Evolutionary conservation across 2,329 filamentous ascomycete species (phyloP), one percentile per base, ranked within the genome.

Genomic region (Sarocladiaceae sp.): DNA sequence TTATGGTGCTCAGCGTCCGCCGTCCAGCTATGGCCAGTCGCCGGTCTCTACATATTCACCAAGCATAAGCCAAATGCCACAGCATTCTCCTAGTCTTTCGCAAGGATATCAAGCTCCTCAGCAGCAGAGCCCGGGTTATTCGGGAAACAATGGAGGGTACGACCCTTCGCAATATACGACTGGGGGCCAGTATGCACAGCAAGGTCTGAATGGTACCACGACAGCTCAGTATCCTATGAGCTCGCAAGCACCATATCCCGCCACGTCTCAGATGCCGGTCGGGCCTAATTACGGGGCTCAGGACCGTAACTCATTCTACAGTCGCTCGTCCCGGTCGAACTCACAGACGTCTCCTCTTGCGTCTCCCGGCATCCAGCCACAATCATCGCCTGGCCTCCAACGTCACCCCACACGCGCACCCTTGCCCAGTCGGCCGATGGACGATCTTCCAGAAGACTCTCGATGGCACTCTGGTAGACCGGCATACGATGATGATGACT

Each of bases 361-460:
- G 6, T 77, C 77, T 1, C 72, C 77, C 3, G 70, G 69, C 2
- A 56, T 62, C 15, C 71, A 68, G 40, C 58, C 69, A 23, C 72
- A 75, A 44, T 61, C 71, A 22, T 71, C 74, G 5, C 67, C 73
- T 2, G 71, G 76, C n/a, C 62, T 82, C 11, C 72, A 75, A 54
- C 73, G 80, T 50, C 78, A 83, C 53, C 81, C 82, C 1, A 84
- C 82, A 15, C 77, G 83, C 64, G 75, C 82, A 52, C 76, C 82
- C 37, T 66, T 84, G 44, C 78, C 80, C n/a, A 81, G 69, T 53
- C 73, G 77, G 42, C 80, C 74, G 40, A 69, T 73, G 57, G 74
- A 75, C 10, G 67, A 71, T 44, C 55, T 73, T 33, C 65, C 68
- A 3, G 74, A 78, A 53, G 70, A 73, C 37, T 64, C 63, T 2